A percentile compares a stretch with the other conserved stretches of the same genome.
Evolutionary conservation across 768 basidiomycete species (phyloP).

Genomic region (Hemileccinum rubropunctum): DNA sequence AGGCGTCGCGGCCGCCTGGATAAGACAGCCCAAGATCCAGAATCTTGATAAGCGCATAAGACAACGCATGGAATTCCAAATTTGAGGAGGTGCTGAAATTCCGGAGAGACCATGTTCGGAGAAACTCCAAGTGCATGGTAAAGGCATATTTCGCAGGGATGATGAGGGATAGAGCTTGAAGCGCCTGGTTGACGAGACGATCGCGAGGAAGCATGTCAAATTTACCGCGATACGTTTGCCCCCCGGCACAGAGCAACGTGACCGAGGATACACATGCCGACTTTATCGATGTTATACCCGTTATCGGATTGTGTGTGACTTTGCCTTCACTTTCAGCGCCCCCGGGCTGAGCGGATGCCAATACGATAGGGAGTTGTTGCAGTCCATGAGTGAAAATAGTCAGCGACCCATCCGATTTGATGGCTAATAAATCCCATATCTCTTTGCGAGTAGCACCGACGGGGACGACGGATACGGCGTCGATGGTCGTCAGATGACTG

Average conservation of each 20-base stretch:
- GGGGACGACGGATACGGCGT: slow-evolving; percentile 53
- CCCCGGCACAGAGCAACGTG: slow-evolving; percentile 53
- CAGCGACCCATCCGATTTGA: slow-evolving; percentile 55
- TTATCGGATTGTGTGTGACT: slow-evolving; percentile 13
- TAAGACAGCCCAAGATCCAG: slow-evolving; percentile 40
- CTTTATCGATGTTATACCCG: slow-evolving; percentile 42
- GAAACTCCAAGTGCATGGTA: slow-evolving; percentile 51
- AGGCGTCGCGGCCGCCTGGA: slow-evolving; percentile 11
- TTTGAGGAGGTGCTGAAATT: slow-evolving; percentile 42
- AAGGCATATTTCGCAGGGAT: slow-evolving; percentile 58
- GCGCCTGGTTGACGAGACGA: slow-evolving; percentile 51
- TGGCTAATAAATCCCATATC: slow-evolving; percentile 67
- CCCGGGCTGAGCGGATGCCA: slow-evolving; percentile 20
- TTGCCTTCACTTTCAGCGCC: slow-evolving; percentile 1
- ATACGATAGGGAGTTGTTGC: slow-evolving; percentile 38
- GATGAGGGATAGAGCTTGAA: slow-evolving; percentile 61
- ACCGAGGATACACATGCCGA: slow-evolving; percentile 51
- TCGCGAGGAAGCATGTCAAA: slow-evolving; percentile 59
- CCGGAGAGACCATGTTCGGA: slow-evolving; percentile 53
- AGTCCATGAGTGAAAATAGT: slow-evolving; percentile 62
- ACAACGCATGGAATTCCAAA: slow-evolving; percentile 58
- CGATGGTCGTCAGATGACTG: slow-evolving; percentile 34
- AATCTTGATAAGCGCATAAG: slow-evolving; percentile 46
- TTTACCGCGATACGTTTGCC: slow-evolving; percentile 42
- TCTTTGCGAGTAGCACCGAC: slow-evolving; percentile 60